Evolutionary conservation across 192 early-diverging fungal species (phyloP), one percentile per base, ranked within the genome.

Genomic region (Gryganskiella cystojenkinii): DNA sequence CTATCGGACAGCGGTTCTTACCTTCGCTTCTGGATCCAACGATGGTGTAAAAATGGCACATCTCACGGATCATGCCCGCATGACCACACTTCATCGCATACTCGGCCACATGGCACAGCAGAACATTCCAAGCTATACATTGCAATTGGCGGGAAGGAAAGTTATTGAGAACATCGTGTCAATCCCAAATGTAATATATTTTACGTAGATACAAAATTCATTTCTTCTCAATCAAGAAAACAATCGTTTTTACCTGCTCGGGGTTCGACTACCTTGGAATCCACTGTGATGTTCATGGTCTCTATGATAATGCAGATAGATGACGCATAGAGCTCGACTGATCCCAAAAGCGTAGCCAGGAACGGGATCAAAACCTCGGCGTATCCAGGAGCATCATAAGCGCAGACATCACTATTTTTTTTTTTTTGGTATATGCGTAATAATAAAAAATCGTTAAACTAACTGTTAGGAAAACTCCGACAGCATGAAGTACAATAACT

Each of bases 1-100:
- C 11, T 4, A 33, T 34, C 11, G 27, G 3, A 11, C 17, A 40
- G 17, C 35, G 11, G 37, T 8, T 49, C 47, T 35, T 81, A 88
- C 87, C 84, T 61, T 88, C 85, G 10, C 55, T 82, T 22, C 82
- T 78, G 33, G 80, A 59, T 24, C 79, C 87, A 4, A 82, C 84
- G 34, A 87, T 67, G 22, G 62, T 45, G 28, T 84, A 85, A 56
- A 86, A 89, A 8, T 69, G 63, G 34, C 87, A 89, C 71, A 89
- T 71, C 24, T 69, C 60, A 7, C 64, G 44, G 8, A 87, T 53
- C 42, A 87, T 55, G 8, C 59, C 51, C n/a, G 49, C 25, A n/a
- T 61, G 56, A 19, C 69, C 47, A 2, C 44, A 54, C 25, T 74
- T 47, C 61, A 76, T 67, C 1, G 83, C 69, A 33, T 80, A 69